Conservation (phyloP, 1,284 basidiomycete genomes). For the Gomphus bonarii region DNA sequence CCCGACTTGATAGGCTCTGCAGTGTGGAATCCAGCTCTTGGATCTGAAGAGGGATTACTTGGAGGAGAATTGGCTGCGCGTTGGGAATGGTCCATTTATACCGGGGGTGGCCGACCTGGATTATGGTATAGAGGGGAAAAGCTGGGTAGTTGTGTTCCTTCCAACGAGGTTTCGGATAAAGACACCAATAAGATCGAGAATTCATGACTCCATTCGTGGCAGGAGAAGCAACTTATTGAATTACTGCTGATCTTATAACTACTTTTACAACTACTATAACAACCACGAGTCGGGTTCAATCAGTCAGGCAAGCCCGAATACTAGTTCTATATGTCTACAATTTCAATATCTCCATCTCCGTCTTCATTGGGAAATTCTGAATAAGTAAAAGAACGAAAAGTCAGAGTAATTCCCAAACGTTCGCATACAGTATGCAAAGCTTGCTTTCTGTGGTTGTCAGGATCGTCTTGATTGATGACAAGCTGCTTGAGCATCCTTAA, state of each 20-base stretch:
- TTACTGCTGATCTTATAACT: background rate
- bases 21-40: conserved; percentile 58
- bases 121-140: conserved; percentile 42
- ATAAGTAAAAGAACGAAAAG: background rate
- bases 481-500: background rate
- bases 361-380: background rate
- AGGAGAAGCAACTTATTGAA: background rate
- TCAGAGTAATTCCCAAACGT: background rate
- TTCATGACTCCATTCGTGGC: background rate
- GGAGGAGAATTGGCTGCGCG: conserved; percentile 49
- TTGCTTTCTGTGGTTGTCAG: background rate
- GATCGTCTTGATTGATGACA: conserved; percentile 7
- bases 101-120: conserved; percentile 34
- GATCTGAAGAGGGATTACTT: conserved; percentile 40
- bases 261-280: no score
- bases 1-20: conserved; percentile 31
- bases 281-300: no score
- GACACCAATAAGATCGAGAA: background rate
- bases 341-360: background rate
- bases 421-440: conserved; percentile 2
- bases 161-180: background rate
- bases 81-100: conserved; percentile 41
- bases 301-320: no score
- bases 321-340: background rate
- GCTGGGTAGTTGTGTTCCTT: conserved; percentile 23